phyloP scores from a whole-genome alignment of 306 rosid species.

The Glycine latifolia region DNA sequence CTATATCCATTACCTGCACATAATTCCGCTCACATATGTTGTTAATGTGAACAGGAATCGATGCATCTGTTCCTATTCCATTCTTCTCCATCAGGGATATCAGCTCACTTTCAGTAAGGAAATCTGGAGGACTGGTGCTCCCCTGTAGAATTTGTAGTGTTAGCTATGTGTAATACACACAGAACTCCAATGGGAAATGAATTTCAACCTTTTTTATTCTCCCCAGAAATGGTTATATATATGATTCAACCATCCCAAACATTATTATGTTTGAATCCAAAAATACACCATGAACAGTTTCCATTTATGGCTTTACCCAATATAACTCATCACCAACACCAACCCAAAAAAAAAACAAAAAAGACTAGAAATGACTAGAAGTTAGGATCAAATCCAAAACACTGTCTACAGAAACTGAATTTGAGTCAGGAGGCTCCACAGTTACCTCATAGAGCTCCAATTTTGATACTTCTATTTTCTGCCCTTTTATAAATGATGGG shows the following conservation, averaged over 20 bases:
- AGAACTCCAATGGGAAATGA: slow-evolving; percentile 30
- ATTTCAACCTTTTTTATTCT: slow-evolving; percentile 18
- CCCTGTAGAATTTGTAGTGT: slow-evolving; percentile 66
- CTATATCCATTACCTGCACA: slow-evolving; percentile 76
- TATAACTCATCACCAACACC: not conserved
- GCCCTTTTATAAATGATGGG: slow-evolving; percentile 82
- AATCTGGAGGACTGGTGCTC: slow-evolving; percentile 84
- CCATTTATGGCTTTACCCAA: slow-evolving; percentile 7
- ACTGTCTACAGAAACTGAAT: slow-evolving; percentile 29
- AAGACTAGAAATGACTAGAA: not conserved
- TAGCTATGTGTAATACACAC: slow-evolving; percentile 38
- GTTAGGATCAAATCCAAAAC: not conserved
- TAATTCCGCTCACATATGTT: slow-evolving; percentile 96
- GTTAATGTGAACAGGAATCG: slow-evolving; percentile 94
- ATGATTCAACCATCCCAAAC: slow-evolving; percentile 30
- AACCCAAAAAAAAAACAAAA: not conserved
- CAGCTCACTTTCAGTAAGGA: slow-evolving; percentile 92
- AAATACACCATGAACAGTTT: slow-evolving; percentile 25
- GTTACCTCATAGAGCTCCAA: slow-evolving; percentile 90
- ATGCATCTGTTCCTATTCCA: slow-evolving; percentile 98
- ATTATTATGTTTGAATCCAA: slow-evolving; percentile 32
- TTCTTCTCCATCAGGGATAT: slow-evolving; percentile 96
- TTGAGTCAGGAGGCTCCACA: slow-evolving; percentile 24
- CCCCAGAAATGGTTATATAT: slow-evolving; percentile 21
- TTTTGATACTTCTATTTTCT: slow-evolving; percentile 73